These are phyloP conservation scores for Sphagnum fallax DNA, from an alignment of 228 moss, liverwort and hornwort genomes.

Conservation along the genomic window DNA sequence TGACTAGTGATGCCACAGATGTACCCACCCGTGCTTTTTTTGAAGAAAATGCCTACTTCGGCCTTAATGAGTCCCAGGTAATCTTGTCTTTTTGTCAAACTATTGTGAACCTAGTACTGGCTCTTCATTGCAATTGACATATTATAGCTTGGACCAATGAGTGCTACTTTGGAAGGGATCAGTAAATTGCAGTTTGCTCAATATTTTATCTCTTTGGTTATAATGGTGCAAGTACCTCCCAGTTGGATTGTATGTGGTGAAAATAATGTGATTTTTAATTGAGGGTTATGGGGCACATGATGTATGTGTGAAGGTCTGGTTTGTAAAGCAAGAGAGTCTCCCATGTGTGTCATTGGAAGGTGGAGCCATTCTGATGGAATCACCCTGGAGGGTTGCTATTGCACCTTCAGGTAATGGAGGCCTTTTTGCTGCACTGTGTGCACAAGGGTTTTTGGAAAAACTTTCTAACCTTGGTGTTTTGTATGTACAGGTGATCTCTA, in stretches of 20 bases:
- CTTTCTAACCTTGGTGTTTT: slow-evolving; percentile 61
- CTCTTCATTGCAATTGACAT: background rate
- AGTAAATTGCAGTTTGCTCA: too few relatives aligned
- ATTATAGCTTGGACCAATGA: too few relatives aligned
- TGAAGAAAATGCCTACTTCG: slow-evolving; percentile 60
- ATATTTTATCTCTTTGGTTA: too few relatives aligned
- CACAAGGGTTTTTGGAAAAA: slow-evolving; percentile 40
- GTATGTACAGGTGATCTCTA: slow-evolving; percentile 56
- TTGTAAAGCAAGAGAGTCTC: slow-evolving; percentile 81
- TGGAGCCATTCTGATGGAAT: slow-evolving; percentile 62
- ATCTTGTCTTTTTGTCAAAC: background rate
- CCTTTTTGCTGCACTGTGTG: slow-evolving; percentile 58
- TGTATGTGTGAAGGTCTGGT: slow-evolving; percentile 60
- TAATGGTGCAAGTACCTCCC: too few relatives aligned
- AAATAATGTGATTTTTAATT: too few relatives aligned
- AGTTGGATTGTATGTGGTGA: too few relatives aligned
- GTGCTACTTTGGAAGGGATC: too few relatives aligned
- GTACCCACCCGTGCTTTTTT: slow-evolving; percentile 45
- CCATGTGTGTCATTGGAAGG: slow-evolving; percentile 58
- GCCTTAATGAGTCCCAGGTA: slow-evolving; percentile 72
- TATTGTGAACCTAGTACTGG: background rate
- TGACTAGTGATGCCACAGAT: slow-evolving; percentile 90
- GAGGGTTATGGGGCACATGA: slow-evolving; percentile 4
- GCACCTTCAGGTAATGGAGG: slow-evolving; percentile 90
- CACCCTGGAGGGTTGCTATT: slow-evolving; percentile 71